Base-by-base conservation (phyloP, 2,329 filamentous ascomycete genomes). In the Pleoardoris graminearum region DNA sequence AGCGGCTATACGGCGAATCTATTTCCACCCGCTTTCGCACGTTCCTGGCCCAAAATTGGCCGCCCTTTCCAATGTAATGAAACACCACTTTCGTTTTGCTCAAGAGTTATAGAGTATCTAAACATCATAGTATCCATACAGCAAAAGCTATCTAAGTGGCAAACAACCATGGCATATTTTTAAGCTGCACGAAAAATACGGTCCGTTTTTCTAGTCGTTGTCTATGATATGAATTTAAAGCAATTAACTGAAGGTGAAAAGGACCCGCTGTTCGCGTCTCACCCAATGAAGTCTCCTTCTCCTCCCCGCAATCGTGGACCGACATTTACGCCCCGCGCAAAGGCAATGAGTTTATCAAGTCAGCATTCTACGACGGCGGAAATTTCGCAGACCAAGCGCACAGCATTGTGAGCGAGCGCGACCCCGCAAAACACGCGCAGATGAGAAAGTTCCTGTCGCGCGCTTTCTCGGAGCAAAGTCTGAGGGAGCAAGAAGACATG, bases 401-500 rank as follows among this genome's bases (percentile, higher is more conserved):
- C 4, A 54, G 60, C 14, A 60, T 57, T 41, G 59, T 69, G 48
- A 39, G 65, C 32, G 54, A 58, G 32, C 43, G 58, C 7, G 48
- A 57, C 32, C 57, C 68, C 8, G 23, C 11, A 11, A 35, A 50
- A 12, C 44, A 46, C 17, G 32, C 23, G 2, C 19, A 44, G 3
- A 51, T 47, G 49, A 10, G 42, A 3, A 22, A 23, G 30, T 39
- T 16, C 17, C 29, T 47, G 7, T 3, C 33, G 16, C 27, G 29
- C 17, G 52, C 46, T 16, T 42, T 51, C 17, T 51, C 49, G 2
- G 22, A 46, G 1, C 30, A 23, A 1, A 17, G 8, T 12, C 25
- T 51, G 4, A 33, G 7, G 3, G 42, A 38, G 23, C 48, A 59
- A 54, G 44, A 53, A 57, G 7, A 2, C 11, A 7, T 41, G 3